phyloP scores from a whole-genome alignment of 805 yeast genomes.

The Blastobotrys parvus region DNA sequence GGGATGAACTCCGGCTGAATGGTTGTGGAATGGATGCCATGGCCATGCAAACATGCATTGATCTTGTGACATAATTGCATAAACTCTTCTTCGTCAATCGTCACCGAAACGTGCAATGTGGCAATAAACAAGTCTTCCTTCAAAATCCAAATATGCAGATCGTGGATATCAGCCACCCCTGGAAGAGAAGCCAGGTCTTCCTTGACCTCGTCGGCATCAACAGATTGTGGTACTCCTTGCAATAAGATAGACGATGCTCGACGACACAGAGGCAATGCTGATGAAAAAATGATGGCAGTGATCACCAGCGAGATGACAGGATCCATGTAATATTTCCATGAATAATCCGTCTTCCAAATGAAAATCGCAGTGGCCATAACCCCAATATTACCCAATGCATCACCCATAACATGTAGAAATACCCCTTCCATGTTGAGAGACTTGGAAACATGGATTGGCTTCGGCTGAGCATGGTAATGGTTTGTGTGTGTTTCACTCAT shows the following conservation, averaged over 20 bases:
- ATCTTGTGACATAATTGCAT: slow-evolving; percentile 64
- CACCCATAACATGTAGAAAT: slow-evolving; percentile 89
- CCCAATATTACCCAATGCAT: slow-evolving; percentile 91
- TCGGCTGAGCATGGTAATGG: slow-evolving; percentile 27
- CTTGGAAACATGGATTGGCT: slow-evolving; percentile 17
- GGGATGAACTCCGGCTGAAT: slow-evolving; percentile 83
- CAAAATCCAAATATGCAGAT: slow-evolving; percentile 93
- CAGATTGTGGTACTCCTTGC: slow-evolving; percentile 86
- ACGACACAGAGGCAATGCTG: slow-evolving; percentile 84
- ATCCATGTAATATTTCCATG: slow-evolving; percentile 82
- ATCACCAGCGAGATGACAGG: slow-evolving; percentile 80
- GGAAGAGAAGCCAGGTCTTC: slow-evolving; percentile 57
- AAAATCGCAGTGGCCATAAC: slow-evolving; percentile 84
- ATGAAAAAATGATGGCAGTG: slow-evolving; percentile 79
- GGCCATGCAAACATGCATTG: slow-evolving; percentile 67
- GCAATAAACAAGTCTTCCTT: slow-evolving; percentile 84
- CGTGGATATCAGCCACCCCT: slow-evolving; percentile 82
- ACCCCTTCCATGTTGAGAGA: slow-evolving; percentile 98
- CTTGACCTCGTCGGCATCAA: slow-evolving; percentile 68
- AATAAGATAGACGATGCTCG: slow-evolving; percentile 78
- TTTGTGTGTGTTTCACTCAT: slow-evolving; percentile 22
- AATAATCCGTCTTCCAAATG: slow-evolving; percentile 86
- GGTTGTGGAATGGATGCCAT: slow-evolving; percentile 87
- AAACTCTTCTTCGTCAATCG: slow-evolving; percentile 56
- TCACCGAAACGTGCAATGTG: slow-evolving; percentile 76